Evolutionary conservation across 2,329 filamentous ascomycete genomes (phyloP), one percentile per base, ranked within the genome.

Genomic region (Talaromyces sp.): DNA sequence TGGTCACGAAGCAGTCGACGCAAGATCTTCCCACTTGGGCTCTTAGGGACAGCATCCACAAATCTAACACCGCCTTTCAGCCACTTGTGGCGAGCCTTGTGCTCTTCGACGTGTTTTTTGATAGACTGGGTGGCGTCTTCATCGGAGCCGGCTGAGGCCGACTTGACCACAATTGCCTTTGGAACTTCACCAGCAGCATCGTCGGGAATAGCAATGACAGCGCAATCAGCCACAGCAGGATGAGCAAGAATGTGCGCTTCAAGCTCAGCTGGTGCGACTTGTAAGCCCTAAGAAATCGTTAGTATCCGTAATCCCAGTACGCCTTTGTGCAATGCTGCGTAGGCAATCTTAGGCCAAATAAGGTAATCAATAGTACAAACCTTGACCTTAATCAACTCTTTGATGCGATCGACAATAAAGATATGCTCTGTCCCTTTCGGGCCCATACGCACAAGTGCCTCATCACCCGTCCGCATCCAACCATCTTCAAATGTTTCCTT

Each of bases 401-500:
- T 89, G 65, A 89, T 87, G 4, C 92, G 85, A 68, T 96, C 92
- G 1, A 91, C 88, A 53, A 97, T 87, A 68, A 91, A 87, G 44
- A 96, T 70, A 65, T 97, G 92, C 71, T 96, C 90, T 58, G 86
- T 77, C 2, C 90, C 90, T 2, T 79, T 76, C 0, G 83, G 80
- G 7, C 84, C 78, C 64, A 83, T 81, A 2, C 82, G 80, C 10
- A 95, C 76, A 3, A 93, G 77, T 0, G 88, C 90, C 69, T 95
- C 90, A 64, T 97, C 92, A 5, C 92, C 92, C 0, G 92, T 96
- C 36, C 83, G 83, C 80, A 96, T 85, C 84, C 90, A 94, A n/a
- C 80, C 79, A 59, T 91, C 86, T 1, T 86, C 79, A 65, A 91
- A 97, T 0, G 91, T 94, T 68, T 95, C 90, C 47, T 82, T 79